Conservation (phyloP, 805 yeast genomes). For the Candida ascalaphidarum region DNA sequence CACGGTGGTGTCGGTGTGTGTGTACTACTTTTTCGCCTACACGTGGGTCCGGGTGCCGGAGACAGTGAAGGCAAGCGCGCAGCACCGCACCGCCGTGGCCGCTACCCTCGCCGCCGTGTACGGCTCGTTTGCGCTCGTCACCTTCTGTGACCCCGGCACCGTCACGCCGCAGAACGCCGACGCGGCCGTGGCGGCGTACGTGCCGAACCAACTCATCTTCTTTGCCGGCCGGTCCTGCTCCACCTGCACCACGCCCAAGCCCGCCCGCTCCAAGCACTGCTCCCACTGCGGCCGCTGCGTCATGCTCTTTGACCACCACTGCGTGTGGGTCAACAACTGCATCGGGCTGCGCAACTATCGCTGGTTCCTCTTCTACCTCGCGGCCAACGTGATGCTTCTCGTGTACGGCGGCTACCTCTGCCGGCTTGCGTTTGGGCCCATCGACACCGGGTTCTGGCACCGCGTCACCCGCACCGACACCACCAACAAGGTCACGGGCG, state of each 20-base stretch:
- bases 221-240: slow-evolving; percentile 36
- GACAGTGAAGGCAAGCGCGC: slow-evolving; percentile 1
- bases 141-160: slow-evolving; percentile 37
- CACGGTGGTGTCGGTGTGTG: slow-evolving; percentile 23
- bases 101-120: slow-evolving; percentile 24
- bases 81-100: slow-evolving; percentile 14
- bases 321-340: slow-evolving; percentile 65
- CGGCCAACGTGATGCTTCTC: slow-evolving; percentile 36
- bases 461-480: slow-evolving; percentile 16
- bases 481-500: slow-evolving; percentile 31
- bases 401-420: slow-evolving; percentile 34
- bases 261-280: slow-evolving; percentile 61
- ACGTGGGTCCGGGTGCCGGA: slow-evolving; percentile 14
- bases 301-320: slow-evolving; percentile 49
- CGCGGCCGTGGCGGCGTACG: slow-evolving; percentile 11
- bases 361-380: slow-evolving; percentile 50
- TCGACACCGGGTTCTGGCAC: slow-evolving; percentile 10
- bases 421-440: slow-evolving; percentile 10
- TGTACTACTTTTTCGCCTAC: slow-evolving; percentile 20
- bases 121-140: slow-evolving; percentile 27
- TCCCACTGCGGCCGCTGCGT: slow-evolving; percentile 49
- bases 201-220: slow-evolving; percentile 45
- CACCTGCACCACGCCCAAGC: slow-evolving; percentile 40
- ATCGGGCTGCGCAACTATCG: slow-evolving; percentile 59
- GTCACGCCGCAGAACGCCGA: slow-evolving; percentile 7